Evolutionary conservation across 1,284 basidiomycete species (phyloP).

Genomic region (Trametes hirsuta): DNA sequence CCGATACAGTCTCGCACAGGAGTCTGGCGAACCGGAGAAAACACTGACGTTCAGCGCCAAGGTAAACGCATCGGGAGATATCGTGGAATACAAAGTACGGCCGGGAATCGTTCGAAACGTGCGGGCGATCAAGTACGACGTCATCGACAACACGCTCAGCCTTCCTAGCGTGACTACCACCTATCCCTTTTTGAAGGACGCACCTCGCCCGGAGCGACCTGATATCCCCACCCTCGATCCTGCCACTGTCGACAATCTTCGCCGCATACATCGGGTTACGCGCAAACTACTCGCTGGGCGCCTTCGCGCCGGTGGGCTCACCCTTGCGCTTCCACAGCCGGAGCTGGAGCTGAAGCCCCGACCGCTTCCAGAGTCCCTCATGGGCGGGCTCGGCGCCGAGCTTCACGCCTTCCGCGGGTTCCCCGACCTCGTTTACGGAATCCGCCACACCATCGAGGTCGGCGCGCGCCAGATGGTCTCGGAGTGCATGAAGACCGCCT

Average conservation of each 20-base stretch:
- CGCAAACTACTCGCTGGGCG: background rate
- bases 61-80: constrained; percentile 63
- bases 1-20: constrained; percentile 59
- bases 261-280: constrained; percentile 18
- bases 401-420: constrained; percentile 54
- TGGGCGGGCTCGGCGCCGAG: constrained; percentile 19
- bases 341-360: constrained; percentile 23
- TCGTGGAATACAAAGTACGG: constrained; percentile 73
- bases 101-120: constrained; percentile 78
- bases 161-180: constrained; percentile 4
- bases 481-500: constrained; percentile 87
- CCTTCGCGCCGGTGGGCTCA: constrained; percentile 14
- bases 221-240: background rate
- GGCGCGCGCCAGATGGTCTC: constrained; percentile 66
- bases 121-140: constrained; percentile 68
- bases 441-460: constrained; percentile 35
- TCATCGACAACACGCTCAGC: constrained; percentile 64
- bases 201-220: background rate
- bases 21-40: constrained; percentile 45
- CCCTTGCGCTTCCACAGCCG: constrained; percentile 1
- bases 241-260: constrained; percentile 22
- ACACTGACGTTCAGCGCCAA: constrained; percentile 86
- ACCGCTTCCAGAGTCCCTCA: constrained; percentile 24
- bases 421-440: constrained; percentile 56
- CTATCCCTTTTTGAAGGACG: constrained; percentile 51